Conservation (phyloP, 192 early-diverging fungal genomes). For the Diversispora epigaea region DNA sequence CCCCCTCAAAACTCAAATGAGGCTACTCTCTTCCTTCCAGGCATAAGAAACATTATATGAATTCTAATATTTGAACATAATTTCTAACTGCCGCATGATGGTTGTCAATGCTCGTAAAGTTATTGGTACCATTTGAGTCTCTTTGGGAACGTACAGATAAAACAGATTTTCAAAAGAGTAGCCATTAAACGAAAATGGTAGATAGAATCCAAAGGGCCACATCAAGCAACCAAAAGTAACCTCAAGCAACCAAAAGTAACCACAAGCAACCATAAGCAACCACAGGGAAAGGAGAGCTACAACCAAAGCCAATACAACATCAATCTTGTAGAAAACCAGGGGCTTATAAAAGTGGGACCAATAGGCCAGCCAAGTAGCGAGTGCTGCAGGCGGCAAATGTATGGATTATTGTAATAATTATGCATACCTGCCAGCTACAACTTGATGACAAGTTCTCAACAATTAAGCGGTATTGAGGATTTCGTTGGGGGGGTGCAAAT, state of each 20-base stretch:
- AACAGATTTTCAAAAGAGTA: constrained; percentile 17
- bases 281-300: constrained; percentile 27
- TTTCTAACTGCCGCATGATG: neutral
- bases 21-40: constrained; percentile 23
- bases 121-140: neutral
- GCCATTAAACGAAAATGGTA: constrained; percentile 7
- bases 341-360: constrained; percentile 29
- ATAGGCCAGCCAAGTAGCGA: constrained; percentile 34
- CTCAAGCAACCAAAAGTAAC: constrained; percentile 1
- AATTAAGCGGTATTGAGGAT: constrained; percentile 68
- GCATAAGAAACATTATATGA: constrained; percentile 14
- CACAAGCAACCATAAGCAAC: constrained; percentile 16
- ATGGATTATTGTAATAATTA: constrained; percentile 40
- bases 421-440: constrained; percentile 81
- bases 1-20: too few relatives aligned
- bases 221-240: constrained; percentile 6
- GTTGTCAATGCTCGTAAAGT: neutral
- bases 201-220: neutral
- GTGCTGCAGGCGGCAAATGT: constrained; percentile 23
- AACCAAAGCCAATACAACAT: constrained; percentile 31
- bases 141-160: neutral
- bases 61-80: neutral
- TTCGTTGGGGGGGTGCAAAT: constrained; percentile 51
- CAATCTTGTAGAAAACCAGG: constrained; percentile 23
- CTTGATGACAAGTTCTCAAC: constrained; percentile 81